Evolutionary conservation across 2,329 filamentous ascomycete species (phyloP).

Genomic region (Coniochaeta pulveracea): DNA sequence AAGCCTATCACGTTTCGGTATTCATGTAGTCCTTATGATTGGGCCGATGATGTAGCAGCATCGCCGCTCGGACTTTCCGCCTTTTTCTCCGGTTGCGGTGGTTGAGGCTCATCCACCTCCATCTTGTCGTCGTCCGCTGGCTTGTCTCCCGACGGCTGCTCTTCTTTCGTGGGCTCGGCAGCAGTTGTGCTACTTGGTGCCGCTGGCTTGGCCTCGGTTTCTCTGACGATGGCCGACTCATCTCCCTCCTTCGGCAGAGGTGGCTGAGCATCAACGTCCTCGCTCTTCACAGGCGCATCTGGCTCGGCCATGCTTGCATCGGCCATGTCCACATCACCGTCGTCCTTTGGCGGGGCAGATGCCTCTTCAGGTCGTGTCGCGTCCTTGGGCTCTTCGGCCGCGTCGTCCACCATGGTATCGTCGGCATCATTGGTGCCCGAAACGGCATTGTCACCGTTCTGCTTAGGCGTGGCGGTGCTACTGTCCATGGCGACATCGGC

Average conservation of each 20-base stretch:
- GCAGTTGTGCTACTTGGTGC: background rate
- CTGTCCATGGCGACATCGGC: constrained; percentile 14
- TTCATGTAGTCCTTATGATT: too few relatives aligned
- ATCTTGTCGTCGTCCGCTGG: background rate
- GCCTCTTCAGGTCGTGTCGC: constrained; percentile 16
- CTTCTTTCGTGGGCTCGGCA: background rate
- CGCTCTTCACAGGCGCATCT: constrained; percentile 25
- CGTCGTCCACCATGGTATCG: constrained; percentile 6
- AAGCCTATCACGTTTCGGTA: too few relatives aligned
- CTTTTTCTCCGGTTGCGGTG: too few relatives aligned
- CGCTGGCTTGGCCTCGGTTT: constrained; percentile 6
- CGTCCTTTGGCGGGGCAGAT: constrained; percentile 25
- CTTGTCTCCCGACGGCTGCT: background rate
- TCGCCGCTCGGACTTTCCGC: too few relatives aligned
- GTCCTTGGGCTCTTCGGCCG: constrained; percentile 16
- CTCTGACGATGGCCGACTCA: too few relatives aligned
- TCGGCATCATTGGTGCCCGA: constrained; percentile 6
- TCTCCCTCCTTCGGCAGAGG: background rate
- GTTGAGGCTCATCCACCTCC: background rate
- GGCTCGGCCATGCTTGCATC: constrained; percentile 21
- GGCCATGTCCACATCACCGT: constrained; percentile 41
- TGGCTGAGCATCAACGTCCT: constrained; percentile 24
- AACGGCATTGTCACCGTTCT: constrained; percentile 1
- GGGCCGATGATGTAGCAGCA: too few relatives aligned
- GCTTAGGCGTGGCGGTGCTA: constrained; percentile 10